These are phyloP conservation scores for Nigrospora sphaerica DNA, from an alignment of 2,329 filamentous ascomycete species.

Conservation along the genomic window DNA sequence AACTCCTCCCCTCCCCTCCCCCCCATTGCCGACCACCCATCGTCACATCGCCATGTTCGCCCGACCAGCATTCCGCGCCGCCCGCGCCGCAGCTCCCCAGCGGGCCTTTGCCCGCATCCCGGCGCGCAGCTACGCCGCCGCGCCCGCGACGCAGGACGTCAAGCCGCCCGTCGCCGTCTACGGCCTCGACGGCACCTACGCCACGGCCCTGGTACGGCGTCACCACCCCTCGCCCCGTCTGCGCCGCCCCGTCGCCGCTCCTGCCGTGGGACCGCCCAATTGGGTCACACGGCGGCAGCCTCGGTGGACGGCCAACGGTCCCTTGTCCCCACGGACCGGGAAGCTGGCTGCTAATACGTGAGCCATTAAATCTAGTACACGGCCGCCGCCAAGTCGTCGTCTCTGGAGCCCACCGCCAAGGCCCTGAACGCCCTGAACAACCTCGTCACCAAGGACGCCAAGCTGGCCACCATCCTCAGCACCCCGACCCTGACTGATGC, in stretches of 20 bases:
- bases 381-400: slow-evolving; percentile 79
- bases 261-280: no score
- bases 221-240: slow-evolving; percentile 8
- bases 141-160: slow-evolving; percentile 55
- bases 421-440: slow-evolving; percentile 65
- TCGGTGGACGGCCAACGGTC: slow-evolving; percentile 2
- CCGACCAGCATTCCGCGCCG: slow-evolving; percentile 51
- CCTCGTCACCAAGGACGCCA: slow-evolving; percentile 74
- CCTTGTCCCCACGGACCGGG: neutral
- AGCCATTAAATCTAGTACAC: slow-evolving; percentile 68
- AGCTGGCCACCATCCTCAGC: slow-evolving; percentile 68
- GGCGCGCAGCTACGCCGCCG: slow-evolving; percentile 69
- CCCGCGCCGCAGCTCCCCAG: slow-evolving; percentile 51
- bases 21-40: slow-evolving; percentile 8
- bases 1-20: slow-evolving; percentile 9
- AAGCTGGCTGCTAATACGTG: slow-evolving; percentile 18
- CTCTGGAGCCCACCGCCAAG: slow-evolving; percentile 79
- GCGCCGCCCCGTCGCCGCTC: no score
- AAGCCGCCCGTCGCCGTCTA: slow-evolving; percentile 88
- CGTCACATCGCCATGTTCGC: slow-evolving; percentile 44
- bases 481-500: slow-evolving; percentile 70
- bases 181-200: slow-evolving; percentile 96
- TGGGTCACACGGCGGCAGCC: no score
- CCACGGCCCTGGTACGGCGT: slow-evolving; percentile 84
- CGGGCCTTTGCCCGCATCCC: slow-evolving; percentile 51